Evolutionary conservation across 495 filamentous ascomycete genomes (phyloP), one percentile per base, ranked within the genome.

Genomic region (Oidiodendron maius): DNA sequence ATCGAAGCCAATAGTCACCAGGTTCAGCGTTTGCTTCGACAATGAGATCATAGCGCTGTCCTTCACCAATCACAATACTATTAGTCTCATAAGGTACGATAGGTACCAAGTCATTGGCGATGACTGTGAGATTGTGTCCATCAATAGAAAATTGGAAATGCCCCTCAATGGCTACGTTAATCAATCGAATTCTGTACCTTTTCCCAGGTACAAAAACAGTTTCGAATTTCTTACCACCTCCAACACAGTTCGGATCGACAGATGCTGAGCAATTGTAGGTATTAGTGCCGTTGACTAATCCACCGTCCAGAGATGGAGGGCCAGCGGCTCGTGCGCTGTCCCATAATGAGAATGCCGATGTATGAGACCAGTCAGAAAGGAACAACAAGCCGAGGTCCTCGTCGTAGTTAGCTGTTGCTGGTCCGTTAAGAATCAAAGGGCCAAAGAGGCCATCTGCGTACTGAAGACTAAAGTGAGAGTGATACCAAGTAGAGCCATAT

Each of bases 41-140:
- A 47, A 84, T 77, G 10, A 88, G 69, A 48, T 86, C 76, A 61
- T 83, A 83, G 25, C 84, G 74, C 64, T 87, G 81, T 12, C 78
- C 83, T 56, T 86, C 85, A 24, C 59, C 79, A 43, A 88, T 68
- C 30, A 63, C 58, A 5, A 88, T 39, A 30, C 65, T 66, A 12
- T 61, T 46, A 18, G 67, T 66, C 13, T 63, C 66, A 37, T 64
- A 62, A 1, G 77, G 64, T 13, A 61, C 55, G 40, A 80, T 71
- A 11, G 77, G 72, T 11, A 76, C 71, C 20, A 71, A 59, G 51
- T 78, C 74, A 18, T 54, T 54, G 9, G 59, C 55, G 38, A 78
- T 72, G 45, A 81, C 64, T 35, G 66, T 71, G 48, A 74, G 60
- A 13, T 59, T 63, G 41, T 71, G 62, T 36, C 71, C 68, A 54